Evolutionary conservation across 83 land plant genomes (phyloP).

Genomic region (Picea abies): DNA sequence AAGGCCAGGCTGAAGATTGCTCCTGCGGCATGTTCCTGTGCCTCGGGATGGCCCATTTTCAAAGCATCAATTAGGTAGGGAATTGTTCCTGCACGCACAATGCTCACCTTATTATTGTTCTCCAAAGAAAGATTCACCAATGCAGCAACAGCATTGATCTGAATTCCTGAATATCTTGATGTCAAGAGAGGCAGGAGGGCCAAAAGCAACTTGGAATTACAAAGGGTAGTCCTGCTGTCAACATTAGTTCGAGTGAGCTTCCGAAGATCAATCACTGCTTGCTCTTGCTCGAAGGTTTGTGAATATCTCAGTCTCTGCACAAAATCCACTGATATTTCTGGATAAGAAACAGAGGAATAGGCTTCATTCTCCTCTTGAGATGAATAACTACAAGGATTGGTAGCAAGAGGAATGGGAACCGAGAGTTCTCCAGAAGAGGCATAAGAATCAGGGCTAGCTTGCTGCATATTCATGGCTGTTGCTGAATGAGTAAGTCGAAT

Average conservation of each 20-base stretch:
- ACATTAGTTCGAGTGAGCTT: conserved; percentile 40
- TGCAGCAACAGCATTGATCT: not conserved
- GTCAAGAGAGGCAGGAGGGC: not conserved
- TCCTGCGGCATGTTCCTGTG: conserved; percentile 69
- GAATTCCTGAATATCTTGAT: not conserved
- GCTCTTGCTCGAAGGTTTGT: conserved; percentile 48
- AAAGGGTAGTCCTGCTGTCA: conserved; percentile 21
- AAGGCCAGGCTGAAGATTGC: conserved; percentile 70
- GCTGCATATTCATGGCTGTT: conserved; percentile 24
- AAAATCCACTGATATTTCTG: conserved; percentile 22
- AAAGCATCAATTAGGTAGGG: conserved; percentile 47
- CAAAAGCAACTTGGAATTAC: not conserved
- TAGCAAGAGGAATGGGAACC: not conserved
- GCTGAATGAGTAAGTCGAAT: conserved; percentile 30
- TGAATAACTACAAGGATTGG: conserved; percentile 1
- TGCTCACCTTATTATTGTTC: conserved; percentile 44
- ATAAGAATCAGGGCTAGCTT: conserved; percentile 15
- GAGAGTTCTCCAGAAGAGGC: conserved; percentile 30
- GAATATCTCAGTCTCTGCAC: conserved; percentile 34
- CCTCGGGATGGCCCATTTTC: conserved; percentile 30
- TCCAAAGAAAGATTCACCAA: conserved; percentile 18
- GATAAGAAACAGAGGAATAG: not conserved
- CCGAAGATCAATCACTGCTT: conserved; percentile 44
- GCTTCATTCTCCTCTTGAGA: conserved; percentile 15
- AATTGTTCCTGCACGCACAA: conserved; percentile 51